phyloP scores from a whole-genome alignment of 345 rosid species.

The Eutrema yunnanense region DNA sequence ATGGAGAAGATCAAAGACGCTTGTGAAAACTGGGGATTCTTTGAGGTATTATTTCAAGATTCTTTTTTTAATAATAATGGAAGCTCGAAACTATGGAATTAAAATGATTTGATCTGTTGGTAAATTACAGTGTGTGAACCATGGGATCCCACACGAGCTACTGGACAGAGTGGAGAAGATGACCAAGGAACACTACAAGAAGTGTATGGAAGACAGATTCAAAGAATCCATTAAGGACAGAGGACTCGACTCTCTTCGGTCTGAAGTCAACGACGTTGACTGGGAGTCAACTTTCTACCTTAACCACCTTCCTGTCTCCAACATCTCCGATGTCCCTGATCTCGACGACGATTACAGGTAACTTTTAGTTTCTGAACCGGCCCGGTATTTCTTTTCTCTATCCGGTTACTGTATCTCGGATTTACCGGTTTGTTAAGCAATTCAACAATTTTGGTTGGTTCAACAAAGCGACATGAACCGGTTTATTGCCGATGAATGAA shows the following conservation, averaged over 20 bases:
- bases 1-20: constrained; percentile 85
- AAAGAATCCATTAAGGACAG: constrained; percentile 59
- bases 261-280: constrained; percentile 74
- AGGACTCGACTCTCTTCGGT: constrained; percentile 49
- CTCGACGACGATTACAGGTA: constrained; percentile 74
- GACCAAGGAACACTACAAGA: constrained; percentile 79
- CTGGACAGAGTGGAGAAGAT: constrained; percentile 69
- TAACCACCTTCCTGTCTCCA: constrained; percentile 68
- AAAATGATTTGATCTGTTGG: neutral
- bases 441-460: neutral
- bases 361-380: neutral
- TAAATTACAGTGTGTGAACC: constrained; percentile 56
- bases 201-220: constrained; percentile 82
- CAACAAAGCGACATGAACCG: neutral
- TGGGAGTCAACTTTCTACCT: constrained; percentile 88
- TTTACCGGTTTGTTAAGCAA: neutral
- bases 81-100: neutral
- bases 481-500: neutral
- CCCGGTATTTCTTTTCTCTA: neutral
- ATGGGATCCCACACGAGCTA: constrained; percentile 61
- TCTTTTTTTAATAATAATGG: neutral
- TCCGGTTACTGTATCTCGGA: neutral
- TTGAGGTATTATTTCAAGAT: constrained; percentile 49
- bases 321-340: constrained; percentile 63
- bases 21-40: constrained; percentile 98